Base-by-base conservation (phyloP, 768 basidiomycete genomes). In the Clathrus columnatus region DNA sequence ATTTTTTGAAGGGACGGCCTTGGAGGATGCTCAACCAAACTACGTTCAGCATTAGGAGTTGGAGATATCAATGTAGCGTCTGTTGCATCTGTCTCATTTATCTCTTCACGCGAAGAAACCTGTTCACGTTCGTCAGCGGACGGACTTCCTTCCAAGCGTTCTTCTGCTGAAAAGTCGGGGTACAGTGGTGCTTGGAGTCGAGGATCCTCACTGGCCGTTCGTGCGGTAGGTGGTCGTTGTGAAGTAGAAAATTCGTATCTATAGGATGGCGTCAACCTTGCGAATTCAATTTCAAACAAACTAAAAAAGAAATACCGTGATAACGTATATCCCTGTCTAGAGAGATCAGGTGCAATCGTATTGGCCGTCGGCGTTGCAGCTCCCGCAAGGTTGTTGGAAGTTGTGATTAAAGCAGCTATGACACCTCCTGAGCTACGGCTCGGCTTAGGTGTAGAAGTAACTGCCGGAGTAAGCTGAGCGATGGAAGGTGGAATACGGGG, bases 371-470 rank as follows among this genome's bases (percentile, higher is more conserved):
- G 85, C 0, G 82, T 77, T 7, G 81, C 79, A 2, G 76, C 77
- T 16, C 84, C 85, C 1, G 76, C 70, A 6, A 91, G 68, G 48
- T 82, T 81, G 2, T 80, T 82, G 0, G 86, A 82, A 54, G 82
- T 81, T 7, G 84, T 79, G 20, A 91, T 81, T 29, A 91, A 75
- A 3, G 85, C 77, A 0, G 84, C 87, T 57, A 85, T 75, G 1
- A 84, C 84, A 5, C 84, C 84, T 0, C 73, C 84, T 20, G 73
- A 74, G 59, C 70, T 81, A 56, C 75, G 70, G 11, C n/a, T n/a
- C n/a, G n/a, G n/a, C 6, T 70, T 48, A 4, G 69, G 69, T 5
- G 65, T 62, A n/a, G n/a, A n/a, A n/a, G 30, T 18, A 28, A 26
- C 11, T 23, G 18, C 18, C n/a, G 48, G 2, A 11, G 14, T 26